Percentiles rank a stretch among this genome's conserved stretches.
These are phyloP conservation scores for Cercophora scortea DNA, from an alignment of 495 filamentous ascomycete genomes.

Conservation along the genomic window DNA sequence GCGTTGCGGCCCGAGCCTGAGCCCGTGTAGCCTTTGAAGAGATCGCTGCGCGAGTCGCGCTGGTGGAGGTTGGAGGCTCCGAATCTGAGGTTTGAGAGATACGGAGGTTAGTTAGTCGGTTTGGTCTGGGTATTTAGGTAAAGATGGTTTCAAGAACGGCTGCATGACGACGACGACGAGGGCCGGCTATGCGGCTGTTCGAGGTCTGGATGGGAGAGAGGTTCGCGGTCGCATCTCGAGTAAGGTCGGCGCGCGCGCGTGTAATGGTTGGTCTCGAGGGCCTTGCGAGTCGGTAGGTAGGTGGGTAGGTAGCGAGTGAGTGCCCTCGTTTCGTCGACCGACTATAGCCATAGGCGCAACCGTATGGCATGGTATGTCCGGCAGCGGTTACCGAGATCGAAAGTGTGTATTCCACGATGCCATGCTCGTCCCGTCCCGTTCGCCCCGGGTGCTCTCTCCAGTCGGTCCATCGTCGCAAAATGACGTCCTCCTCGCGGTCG, in stretches of 20 bases:
- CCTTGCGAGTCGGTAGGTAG: not conserved
- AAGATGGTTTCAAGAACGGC: not conserved
- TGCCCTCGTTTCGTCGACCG: no score
- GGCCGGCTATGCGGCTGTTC: no score
- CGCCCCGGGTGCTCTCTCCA: no score
- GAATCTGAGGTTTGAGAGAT: conserved; percentile 36
- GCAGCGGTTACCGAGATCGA: no score
- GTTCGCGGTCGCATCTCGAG: no score
- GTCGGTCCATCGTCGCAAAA: no score
- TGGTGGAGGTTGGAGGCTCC: conserved; percentile 59
- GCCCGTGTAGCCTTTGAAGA: conserved; percentile 80
- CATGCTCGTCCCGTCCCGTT: no score
- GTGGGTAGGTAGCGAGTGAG: no score
- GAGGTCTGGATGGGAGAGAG: no score
- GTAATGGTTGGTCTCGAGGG: not conserved
- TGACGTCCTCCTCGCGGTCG: no score
- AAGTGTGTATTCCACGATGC: no score
- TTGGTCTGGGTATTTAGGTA: not conserved
- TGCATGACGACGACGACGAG: not conserved
- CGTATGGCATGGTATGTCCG: no score
- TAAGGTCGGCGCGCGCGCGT: not conserved
- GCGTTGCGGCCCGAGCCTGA: conserved; percentile 40
- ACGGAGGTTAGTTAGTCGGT: not conserved
- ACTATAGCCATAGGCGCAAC: not conserved
- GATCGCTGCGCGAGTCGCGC: conserved; percentile 77